phyloP scores from a whole-genome alignment of 2,329 filamentous ascomycete genomes.

The Calonectria ilicicola region DNA sequence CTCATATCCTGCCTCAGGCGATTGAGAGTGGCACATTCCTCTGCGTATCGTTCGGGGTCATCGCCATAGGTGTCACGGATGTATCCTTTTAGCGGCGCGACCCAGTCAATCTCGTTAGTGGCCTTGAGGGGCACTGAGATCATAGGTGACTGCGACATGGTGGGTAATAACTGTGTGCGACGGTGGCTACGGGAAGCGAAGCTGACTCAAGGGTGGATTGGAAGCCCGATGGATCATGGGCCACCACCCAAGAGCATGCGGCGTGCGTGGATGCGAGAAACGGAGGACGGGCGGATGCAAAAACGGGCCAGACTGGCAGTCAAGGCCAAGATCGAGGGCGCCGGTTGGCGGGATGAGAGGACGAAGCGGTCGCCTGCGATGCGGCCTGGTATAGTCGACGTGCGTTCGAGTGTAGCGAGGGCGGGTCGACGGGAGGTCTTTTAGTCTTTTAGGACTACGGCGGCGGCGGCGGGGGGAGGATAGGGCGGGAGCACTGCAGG shows the following conservation, averaged over 20 bases:
- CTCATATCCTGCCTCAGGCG: conserved; percentile 97
- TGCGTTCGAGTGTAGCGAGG: conserved; percentile 35
- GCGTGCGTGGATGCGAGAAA: conserved; percentile 25
- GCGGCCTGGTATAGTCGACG: conserved; percentile 44
- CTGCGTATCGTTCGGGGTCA: conserved; percentile 93
- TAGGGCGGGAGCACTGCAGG: conserved; percentile 23
- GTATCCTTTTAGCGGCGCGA: conserved; percentile 90
- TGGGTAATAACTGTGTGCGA: conserved; percentile 32
- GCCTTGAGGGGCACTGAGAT: conserved; percentile 91
- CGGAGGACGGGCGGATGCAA: conserved; percentile 30
- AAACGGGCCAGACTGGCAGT: conserved; percentile 8
- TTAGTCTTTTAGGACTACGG: conserved; percentile 41
- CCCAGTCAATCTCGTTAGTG: conserved; percentile 99
- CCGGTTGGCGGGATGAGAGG: conserved; percentile 26
- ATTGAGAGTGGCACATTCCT: conserved; percentile 96
- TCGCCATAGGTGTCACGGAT: conserved; percentile 95
- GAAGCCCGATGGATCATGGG: conserved; percentile 24
- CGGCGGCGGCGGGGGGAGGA: conserved; percentile 29
- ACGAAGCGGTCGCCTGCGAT: conserved; percentile 45
- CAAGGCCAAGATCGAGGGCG: conserved; percentile 24
- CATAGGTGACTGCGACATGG: conserved; percentile 91
- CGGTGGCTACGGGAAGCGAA: conserved; percentile 9
- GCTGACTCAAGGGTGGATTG: conserved; percentile 29
- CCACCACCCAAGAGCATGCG: conserved; percentile 35
- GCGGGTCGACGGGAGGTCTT: conserved; percentile 34